A percentile compares a stretch with the other conserved stretches of the same genome.
These are phyloP conservation scores for Cardamine chenopodiifolia DNA, from an alignment of 345 rosid genomes.

Conservation along the genomic window DNA sequence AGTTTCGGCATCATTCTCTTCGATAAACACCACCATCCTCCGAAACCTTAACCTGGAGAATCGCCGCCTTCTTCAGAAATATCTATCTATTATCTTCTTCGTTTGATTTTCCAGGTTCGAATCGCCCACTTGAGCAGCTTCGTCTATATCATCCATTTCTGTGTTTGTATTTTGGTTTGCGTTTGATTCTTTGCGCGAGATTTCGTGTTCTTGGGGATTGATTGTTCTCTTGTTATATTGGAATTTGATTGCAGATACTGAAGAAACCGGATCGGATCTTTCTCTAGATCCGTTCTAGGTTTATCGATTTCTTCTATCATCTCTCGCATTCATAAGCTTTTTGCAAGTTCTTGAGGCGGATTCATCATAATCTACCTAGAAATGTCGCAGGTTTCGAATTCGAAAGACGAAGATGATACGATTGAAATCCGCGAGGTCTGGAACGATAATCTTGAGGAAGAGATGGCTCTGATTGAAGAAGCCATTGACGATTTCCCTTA, in stretches of 20 bases:
- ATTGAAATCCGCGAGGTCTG: slow-evolving; percentile 84
- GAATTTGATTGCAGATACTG: slow-evolving; percentile 22
- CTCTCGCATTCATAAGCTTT: not conserved
- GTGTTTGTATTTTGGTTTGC: not conserved
- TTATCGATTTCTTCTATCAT: not conserved
- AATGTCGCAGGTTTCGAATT: slow-evolving; percentile 59
- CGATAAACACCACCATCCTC: slow-evolving; percentile 20
- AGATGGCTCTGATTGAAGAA: slow-evolving; percentile 55
- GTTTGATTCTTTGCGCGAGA: not conserved
- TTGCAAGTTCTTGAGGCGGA: not conserved
- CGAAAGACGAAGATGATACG: slow-evolving; percentile 49
- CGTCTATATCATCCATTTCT: not conserved
- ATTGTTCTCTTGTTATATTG: slow-evolving; percentile 13
- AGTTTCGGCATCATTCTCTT: slow-evolving; percentile 13
- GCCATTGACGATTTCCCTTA: slow-evolving; percentile 61
- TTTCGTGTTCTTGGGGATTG: not conserved
- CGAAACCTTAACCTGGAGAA: slow-evolving; percentile 31
- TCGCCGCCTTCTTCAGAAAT: slow-evolving; percentile 27
- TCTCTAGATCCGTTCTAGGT: slow-evolving; percentile 41
- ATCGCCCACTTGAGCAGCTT: not conserved
- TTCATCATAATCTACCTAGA: slow-evolving; percentile 23
- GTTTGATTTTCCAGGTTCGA: slow-evolving; percentile 28
- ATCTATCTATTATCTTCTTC: not conserved
- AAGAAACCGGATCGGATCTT: slow-evolving; percentile 36
- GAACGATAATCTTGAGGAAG: slow-evolving; percentile 60